These are phyloP conservation scores for Aphanomyces euteiches DNA, from an alignment of 352 stramenopile genomes.

Conservation along the genomic window DNA sequence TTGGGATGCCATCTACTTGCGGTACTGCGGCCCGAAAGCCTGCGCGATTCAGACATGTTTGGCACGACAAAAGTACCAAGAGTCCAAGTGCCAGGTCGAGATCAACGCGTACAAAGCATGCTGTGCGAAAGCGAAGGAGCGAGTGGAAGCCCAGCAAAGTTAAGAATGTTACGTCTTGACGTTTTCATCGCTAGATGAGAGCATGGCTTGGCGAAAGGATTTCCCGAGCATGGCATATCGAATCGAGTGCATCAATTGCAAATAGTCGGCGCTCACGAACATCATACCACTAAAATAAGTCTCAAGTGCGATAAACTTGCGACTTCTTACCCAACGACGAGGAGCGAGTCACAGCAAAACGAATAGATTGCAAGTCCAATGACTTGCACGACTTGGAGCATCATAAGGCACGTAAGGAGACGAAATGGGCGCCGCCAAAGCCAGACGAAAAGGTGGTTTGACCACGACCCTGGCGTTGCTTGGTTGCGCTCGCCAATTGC, in stretches of 20 bases:
- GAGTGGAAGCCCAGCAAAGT: neutral
- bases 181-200: neutral
- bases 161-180: neutral
- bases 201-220: constrained; percentile 24
- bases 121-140: constrained; percentile 39
- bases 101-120: constrained; percentile 76
- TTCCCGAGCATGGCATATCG: constrained; percentile 28
- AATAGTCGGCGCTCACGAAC: constrained; percentile 29
- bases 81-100: constrained; percentile 53
- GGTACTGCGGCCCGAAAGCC: constrained; percentile 62
- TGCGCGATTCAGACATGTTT: constrained; percentile 83
- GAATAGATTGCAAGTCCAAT: constrained; percentile 12
- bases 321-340: constrained; percentile 23
- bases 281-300: constrained; percentile 20
- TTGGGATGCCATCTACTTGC: constrained; percentile 45
- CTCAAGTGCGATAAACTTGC: neutral
- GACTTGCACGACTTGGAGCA: constrained; percentile 21
- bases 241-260: constrained; percentile 30
- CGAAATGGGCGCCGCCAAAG: constrained; percentile 19
- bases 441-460: neutral
- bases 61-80: constrained; percentile 65
- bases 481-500: constrained; percentile 10
- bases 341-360: constrained; percentile 21
- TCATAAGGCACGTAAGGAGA: constrained; percentile 26
- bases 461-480: constrained; percentile 14